Conservation (phyloP, 805 yeast species). For the Metschnikowia cerradonensis region DNA sequence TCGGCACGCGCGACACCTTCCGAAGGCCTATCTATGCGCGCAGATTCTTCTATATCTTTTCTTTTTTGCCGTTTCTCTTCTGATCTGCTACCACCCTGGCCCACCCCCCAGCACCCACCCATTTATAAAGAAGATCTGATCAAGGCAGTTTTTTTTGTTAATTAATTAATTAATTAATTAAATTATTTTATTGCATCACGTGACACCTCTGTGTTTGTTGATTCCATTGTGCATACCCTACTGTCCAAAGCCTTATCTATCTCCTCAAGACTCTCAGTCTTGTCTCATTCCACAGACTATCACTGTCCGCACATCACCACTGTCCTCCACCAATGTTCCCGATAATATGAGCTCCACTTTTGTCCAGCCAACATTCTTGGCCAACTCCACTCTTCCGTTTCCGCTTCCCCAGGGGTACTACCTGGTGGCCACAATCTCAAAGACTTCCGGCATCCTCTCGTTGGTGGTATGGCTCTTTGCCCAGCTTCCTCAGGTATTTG, state of each 20-base stretch:
- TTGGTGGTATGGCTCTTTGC: conserved; percentile 27
- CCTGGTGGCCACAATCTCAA: conserved; percentile 11
- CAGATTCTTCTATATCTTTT: not conserved
- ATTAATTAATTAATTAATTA: no score
- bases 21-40: conserved; percentile 1
- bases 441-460: conserved; percentile 20
- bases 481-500: conserved; percentile 28
- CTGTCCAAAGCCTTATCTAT: not conserved
- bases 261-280: not conserved
- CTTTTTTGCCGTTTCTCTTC: conserved; percentile 1
- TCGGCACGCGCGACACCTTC: not conserved
- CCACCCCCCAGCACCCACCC: not conserved
- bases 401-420: conserved; percentile 13
- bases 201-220: not conserved
- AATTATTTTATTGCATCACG: not conserved
- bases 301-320: not conserved
- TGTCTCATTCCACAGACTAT: not conserved
- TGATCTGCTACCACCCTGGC: not conserved
- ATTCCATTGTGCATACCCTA: no score
- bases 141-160: no score
- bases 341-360: conserved; percentile 4
- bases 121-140: no score
- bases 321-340: not conserved
- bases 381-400: conserved; percentile 7
- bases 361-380: conserved; percentile 2